Evolutionary conservation across 1,284 basidiomycete genomes (phyloP), one percentile per base, ranked within the genome.

Genomic region (Moniliophthora roreri): DNA sequence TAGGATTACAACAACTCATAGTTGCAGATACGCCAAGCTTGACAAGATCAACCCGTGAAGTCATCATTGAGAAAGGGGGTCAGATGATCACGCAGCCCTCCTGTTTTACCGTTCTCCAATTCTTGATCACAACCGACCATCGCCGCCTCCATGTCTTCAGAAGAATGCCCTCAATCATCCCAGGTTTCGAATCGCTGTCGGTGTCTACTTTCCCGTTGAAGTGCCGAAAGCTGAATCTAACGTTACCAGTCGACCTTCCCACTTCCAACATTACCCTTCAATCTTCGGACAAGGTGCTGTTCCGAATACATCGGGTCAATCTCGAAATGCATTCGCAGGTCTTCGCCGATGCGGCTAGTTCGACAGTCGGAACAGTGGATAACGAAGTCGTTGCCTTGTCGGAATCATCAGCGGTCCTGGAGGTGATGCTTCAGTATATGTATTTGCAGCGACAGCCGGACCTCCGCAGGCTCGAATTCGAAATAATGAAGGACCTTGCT

Each of bases 391-490:
- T 63, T 1, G 35, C 55, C 15, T 42, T 68, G 18, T 52, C 63
- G 1, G 65, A 69, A 53, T 42, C n/a, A 2, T 42, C 54, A 0
- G 51, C 40, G 1, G 60, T 63, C 1, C 47, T 69, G 1, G 50
- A 60, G 21, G 34, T 69, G 7, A 51, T 69, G 45, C 46, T 69
- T 13, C 55, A 63, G 26, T 68, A 60, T 48, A 61, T 67, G 52
- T 66, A 68, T 28, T 52, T 59, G 3, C 56, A 59, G 54, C 48
- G 56, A 34, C 39, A 59, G 52, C 64, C 65, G 2, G 52, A 59
- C 40, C 48, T 63, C 7, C 35, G 32, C 9, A 34, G 48, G 0
- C 35, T 63, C 3, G 18, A 42, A 2, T 62, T 61, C 42, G 24
- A 50, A 15, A 42, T 56, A 0, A 48, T 67, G n/a, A 56, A 52